Base-by-base conservation (phyloP, 257 asterid genomes). In the Solanum tarijense region DNA sequence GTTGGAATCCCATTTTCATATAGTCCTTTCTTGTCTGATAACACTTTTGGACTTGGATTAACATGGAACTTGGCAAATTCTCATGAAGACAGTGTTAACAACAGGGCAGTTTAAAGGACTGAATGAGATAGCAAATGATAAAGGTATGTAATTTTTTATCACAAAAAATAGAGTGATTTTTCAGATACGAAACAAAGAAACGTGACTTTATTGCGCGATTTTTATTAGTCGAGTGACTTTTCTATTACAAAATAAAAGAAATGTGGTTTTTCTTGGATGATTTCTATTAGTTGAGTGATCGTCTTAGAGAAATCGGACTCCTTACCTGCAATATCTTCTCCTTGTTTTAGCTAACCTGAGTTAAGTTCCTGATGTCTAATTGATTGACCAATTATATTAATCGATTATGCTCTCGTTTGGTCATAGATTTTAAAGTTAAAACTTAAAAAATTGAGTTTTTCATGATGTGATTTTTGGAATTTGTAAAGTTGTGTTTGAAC, bases 1-100 rank as follows among this genome's bases (percentile, higher is more conserved):
- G 90, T 92, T 3, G 88, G 84, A 7, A 91, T 93, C 11, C 96
- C 94, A 5, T 93, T 92, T 86, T 79, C 92, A 1, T 93, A 93
- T 69, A 92, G 91, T 87, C 91, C 90, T 6, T 93, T 92, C 69
- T 20, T 93, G 35, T 90, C 94, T 20, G 96, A 89, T 43, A 86
- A 88, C 74, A 91, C 90, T 71, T 93, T 93, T 89, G 95, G 95
- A 10, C 93, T 92, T 5, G 82, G 78, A 25, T 84, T 93, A 2
- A 92, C 92, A 10, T 93, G 96, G 96, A 34, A 75, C 34, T 32
- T 87, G 35, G 55, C 9, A 55, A 87, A 52, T 5, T 18, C 21
- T 36, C 74, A 32, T 3, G 83, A 39, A 38, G 85, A 69, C 18
- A 12, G 16, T 62, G 29, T 52, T 52, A 38, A 2, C 48, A 31